A percentile compares a stretch with the other conserved stretches of the same genome.
Conservation (phyloP, 768 basidiomycete species). For the Cystoderma amianthinum region DNA sequence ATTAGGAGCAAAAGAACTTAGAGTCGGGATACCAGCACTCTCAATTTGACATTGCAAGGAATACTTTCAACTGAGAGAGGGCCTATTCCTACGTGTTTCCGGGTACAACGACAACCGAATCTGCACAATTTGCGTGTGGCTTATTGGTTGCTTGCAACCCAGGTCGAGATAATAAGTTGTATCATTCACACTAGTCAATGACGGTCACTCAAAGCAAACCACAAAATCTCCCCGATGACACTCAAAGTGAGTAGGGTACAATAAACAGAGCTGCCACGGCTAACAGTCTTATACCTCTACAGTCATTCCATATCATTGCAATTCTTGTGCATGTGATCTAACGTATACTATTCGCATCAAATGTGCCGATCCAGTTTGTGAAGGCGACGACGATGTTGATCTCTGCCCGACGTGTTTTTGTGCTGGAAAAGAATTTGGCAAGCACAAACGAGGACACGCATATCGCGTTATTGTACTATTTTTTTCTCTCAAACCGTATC, state of each 20-base stretch:
- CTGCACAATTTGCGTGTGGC: too few relatives aligned
- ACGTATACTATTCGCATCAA: slow-evolving; percentile 97
- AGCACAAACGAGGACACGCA: slow-evolving; percentile 79
- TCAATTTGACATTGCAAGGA: too few relatives aligned
- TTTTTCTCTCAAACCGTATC: neutral
- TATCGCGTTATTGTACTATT: slow-evolving; percentile 84
- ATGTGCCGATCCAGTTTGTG: slow-evolving; percentile 77
- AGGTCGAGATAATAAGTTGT: too few relatives aligned
- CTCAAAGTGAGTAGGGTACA: slow-evolving; percentile 34
- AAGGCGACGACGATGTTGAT: slow-evolving; percentile 70
- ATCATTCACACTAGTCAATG: slow-evolving; percentile 25
- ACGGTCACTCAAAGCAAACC: slow-evolving; percentile 57
- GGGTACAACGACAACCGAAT: too few relatives aligned
- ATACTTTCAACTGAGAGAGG: too few relatives aligned
- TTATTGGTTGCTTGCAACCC: too few relatives aligned
- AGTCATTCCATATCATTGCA: slow-evolving; percentile 83
- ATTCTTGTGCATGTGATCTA: slow-evolving; percentile 78
- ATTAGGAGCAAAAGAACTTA: too few relatives aligned
- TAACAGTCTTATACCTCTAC: slow-evolving; percentile 46
- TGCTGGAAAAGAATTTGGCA: slow-evolving; percentile 81
- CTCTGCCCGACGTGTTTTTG: slow-evolving; percentile 92
- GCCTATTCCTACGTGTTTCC: too few relatives aligned
- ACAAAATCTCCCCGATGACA: slow-evolving; percentile 47
- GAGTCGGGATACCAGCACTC: too few relatives aligned
- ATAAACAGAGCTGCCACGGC: slow-evolving; percentile 2